A percentile compares a stretch with the other conserved stretches of the same genome.
phyloP scores from a whole-genome alignment of 345 rosid species.

The Toxicodendron radicans region DNA sequence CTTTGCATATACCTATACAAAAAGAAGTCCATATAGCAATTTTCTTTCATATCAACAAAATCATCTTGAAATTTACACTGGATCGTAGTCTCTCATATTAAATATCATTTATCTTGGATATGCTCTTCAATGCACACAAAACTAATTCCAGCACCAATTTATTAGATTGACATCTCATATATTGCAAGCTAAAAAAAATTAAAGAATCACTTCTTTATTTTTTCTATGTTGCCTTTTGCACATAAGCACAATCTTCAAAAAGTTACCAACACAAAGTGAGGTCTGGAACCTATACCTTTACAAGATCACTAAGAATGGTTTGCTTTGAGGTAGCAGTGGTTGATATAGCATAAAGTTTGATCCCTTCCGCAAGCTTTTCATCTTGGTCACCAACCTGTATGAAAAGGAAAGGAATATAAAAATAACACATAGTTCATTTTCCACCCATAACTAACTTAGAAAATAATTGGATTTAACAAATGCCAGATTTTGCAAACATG shows the following conservation, averaged over 20 bases:
- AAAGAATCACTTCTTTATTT: background rate
- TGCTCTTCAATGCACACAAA: background rate
- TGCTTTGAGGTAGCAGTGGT: conserved; percentile 76
- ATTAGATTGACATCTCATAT: background rate
- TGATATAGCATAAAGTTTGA: conserved; percentile 83
- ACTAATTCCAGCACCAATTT: background rate
- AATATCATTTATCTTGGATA: background rate
- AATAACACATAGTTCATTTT: background rate
- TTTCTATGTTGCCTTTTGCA: background rate
- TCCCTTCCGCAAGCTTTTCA: conserved; percentile 95
- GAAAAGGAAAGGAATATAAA: conserved; percentile 13
- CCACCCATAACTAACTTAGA: background rate
- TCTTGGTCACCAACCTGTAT: conserved; percentile 89
- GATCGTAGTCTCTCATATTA: background rate
- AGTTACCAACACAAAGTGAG: conserved; percentile 1
- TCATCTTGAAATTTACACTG: background rate
- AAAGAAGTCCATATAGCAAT: background rate
- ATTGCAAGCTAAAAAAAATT: no score
- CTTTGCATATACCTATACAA: conserved; percentile 76
- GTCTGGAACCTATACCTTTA: conserved; percentile 52
- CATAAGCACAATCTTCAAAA: background rate
- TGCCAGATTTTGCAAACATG: background rate
- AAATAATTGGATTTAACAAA: background rate
- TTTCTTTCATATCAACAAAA: background rate
- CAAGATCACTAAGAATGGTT: conserved; percentile 85